Conservation (phyloP, 148 eudicot genomes). For the Talinum fruticosum region DNA sequence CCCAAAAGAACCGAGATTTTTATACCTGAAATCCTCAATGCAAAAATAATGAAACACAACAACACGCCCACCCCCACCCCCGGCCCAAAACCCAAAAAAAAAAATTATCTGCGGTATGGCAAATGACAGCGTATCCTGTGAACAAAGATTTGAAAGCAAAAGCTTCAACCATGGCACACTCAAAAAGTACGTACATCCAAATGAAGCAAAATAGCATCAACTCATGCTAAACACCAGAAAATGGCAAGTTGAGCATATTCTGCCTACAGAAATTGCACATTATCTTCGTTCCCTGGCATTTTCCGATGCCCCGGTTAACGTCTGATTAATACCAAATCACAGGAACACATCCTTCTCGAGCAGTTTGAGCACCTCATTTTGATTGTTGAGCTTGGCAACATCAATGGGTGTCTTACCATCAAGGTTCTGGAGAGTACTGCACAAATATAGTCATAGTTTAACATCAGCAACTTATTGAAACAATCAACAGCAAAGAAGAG, state of each 20-base stretch:
- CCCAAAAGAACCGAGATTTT: no score
- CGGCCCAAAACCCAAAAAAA: neutral
- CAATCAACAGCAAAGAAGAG: neutral
- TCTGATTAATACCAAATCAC: conserved; percentile 23
- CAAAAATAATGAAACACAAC: no score
- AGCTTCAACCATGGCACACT: neutral
- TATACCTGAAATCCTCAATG: no score
- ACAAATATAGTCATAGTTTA: conserved; percentile 15
- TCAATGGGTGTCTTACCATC: conserved; percentile 96
- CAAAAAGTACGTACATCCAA: neutral
- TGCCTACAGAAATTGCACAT: conserved; percentile 12
- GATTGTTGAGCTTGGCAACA: conserved; percentile 92
- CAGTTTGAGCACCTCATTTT: conserved; percentile 74
- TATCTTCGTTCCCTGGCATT: conserved; percentile 15
- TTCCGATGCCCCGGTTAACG: neutral
- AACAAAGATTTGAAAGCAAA: neutral
- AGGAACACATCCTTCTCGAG: conserved; percentile 96
- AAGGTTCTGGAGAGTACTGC: conserved; percentile 89
- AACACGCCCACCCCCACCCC: no score
- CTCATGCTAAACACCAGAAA: neutral
- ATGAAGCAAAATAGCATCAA: neutral
- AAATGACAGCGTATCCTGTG: neutral
- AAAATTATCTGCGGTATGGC: no score
- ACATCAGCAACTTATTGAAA: neutral
- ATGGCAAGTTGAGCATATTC: neutral